Evolutionary conservation across 2,329 filamentous ascomycete species (phyloP), one percentile per base, ranked within the genome.

Genomic region (Hypoxylon sp.): DNA sequence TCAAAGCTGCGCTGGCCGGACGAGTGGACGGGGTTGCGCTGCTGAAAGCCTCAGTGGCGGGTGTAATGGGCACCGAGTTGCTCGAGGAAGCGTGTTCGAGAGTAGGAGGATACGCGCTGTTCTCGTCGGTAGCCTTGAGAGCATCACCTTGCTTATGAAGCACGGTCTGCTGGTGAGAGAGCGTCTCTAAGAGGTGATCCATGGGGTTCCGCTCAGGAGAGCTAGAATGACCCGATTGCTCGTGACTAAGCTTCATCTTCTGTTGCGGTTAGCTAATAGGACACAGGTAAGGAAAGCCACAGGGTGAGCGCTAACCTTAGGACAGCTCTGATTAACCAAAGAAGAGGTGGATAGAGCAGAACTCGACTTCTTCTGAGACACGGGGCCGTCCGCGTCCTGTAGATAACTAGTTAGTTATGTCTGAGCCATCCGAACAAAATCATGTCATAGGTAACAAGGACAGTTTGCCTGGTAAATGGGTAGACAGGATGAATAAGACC

Each of bases 171-270:
- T 94, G 91, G 78, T 94, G 90, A n/a, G 89, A 88, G 53, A 95
- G 85, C 77, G 90, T 92, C 62, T 91, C 88, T 71, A 94, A 83
- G 57, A 94, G 87, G 66, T 90, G 90, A 74, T 96, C 92, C 84
- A 95, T 89, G 7, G 86, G 84, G 61, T 84, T 86, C 31, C 80
- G 71, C 44, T 86, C 84, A 51, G 76, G 69, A 10, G 78, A 69
- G 5, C 75, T 76, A 8, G 78, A 73, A 60, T 65, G 64, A 33
- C 75, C 70, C 13, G 72, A 68, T 2, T 75, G 49, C 35, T 86
- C 84, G 72, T 85, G 83, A 68, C 76, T 83, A 56, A 82, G 78
- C 81, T 87, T 83, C 73, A 82, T 80, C 80, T 83, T 85, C 82
- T 77, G 76, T 74, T 81, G 74, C 73, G 73, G 55, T 72, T 51